Percentiles rank a stretch among this genome's conserved stretches.
These are phyloP conservation scores for Colletotrichum sojae DNA, from an alignment of 2,329 filamentous ascomycete genomes.

Conservation along the genomic window DNA sequence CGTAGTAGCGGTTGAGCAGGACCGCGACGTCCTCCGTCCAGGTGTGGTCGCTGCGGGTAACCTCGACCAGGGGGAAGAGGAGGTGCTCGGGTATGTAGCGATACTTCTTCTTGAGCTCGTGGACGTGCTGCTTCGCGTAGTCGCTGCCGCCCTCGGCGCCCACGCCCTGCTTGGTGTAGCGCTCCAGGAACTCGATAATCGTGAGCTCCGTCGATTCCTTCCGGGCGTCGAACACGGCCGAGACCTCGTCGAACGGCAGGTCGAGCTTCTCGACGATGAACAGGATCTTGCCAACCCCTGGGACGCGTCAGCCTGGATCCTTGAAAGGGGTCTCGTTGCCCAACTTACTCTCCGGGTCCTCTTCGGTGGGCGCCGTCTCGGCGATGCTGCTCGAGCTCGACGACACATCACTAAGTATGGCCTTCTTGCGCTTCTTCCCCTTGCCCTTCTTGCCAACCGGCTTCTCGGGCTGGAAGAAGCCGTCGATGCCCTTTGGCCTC, in stretches of 20 bases:
- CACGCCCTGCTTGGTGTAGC: constrained; percentile 55
- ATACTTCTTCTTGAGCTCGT: constrained; percentile 55
- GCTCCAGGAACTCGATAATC: constrained; percentile 59
- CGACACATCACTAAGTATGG: constrained; percentile 17
- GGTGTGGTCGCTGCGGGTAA: constrained; percentile 47
- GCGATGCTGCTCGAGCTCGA: constrained; percentile 39
- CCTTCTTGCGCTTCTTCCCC: constrained; percentile 51
- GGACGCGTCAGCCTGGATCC: neutral
- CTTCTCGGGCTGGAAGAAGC: constrained; percentile 75
- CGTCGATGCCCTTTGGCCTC: constrained; percentile 83
- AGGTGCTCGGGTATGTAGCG: constrained; percentile 60
- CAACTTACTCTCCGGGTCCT: constrained; percentile 32
- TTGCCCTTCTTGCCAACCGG: constrained; percentile 49
- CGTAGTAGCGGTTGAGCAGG: constrained; percentile 58
- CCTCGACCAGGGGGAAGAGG: constrained; percentile 58
- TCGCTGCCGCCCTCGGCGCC: constrained; percentile 43
- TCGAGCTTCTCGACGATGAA: constrained; percentile 61
- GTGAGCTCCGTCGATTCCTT: constrained; percentile 56
- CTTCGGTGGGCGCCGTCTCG: constrained; percentile 20
- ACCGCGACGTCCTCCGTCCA: constrained; percentile 58
- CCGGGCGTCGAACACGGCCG: constrained; percentile 56
- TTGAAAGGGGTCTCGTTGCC: too few species aligned
- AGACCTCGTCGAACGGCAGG: constrained; percentile 57
- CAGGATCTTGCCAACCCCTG: constrained; percentile 57
- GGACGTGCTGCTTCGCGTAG: constrained; percentile 48